A percentile compares a stretch with the other conserved stretches of the same genome.
Evolutionary conservation across 768 basidiomycete genomes (phyloP).

Genomic region (Hortiboletus campestris): DNA sequence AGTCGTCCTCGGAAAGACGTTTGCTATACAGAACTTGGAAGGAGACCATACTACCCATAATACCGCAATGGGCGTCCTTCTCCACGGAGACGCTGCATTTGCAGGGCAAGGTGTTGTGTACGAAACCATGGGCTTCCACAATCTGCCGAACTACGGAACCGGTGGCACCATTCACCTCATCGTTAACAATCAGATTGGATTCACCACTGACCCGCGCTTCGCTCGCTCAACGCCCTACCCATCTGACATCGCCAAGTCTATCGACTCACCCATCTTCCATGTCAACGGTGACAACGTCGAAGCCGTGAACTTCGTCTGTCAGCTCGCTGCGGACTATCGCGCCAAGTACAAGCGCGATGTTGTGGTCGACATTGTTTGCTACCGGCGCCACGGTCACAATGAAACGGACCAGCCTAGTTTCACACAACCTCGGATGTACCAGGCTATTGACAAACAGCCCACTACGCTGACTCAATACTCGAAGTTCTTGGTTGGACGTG

Average conservation of each 20-base stretch:
- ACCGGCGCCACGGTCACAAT: conserved; percentile 98
- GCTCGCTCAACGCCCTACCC: conserved; percentile 97
- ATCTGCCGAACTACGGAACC: conserved; percentile 91
- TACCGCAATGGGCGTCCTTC: conserved; percentile 90
- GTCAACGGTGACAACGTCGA: conserved; percentile 99
- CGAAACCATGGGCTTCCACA: conserved; percentile 98
- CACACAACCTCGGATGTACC: conserved; percentile 98
- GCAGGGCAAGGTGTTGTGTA: conserved; percentile 98
- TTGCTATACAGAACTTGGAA: conserved; percentile 94
- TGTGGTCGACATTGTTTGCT: conserved; percentile 97
- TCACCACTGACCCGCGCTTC: conserved; percentile 98
- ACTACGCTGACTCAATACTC: conserved; percentile 91
- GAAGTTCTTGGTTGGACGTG: conserved; percentile 84
- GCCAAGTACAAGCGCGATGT: conserved; percentile 99
- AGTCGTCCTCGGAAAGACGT: conserved; percentile 98
- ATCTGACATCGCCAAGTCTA: conserved; percentile 97
- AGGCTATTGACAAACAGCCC: conserved; percentile 91
- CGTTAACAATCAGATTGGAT: conserved; percentile 99
- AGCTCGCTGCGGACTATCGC: conserved; percentile 96
- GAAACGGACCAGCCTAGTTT: conserved; percentile 99
- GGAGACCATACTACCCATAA: conserved; percentile 75
- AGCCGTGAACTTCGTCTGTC: conserved; percentile 97
- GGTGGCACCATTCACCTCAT: conserved; percentile 98
- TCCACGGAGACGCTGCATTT: conserved; percentile 98
- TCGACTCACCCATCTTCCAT: conserved; percentile 98